These are phyloP conservation scores for Trebouxia sp. DNA, from an alignment of 139 green algal species.

Conservation along the genomic window DNA sequence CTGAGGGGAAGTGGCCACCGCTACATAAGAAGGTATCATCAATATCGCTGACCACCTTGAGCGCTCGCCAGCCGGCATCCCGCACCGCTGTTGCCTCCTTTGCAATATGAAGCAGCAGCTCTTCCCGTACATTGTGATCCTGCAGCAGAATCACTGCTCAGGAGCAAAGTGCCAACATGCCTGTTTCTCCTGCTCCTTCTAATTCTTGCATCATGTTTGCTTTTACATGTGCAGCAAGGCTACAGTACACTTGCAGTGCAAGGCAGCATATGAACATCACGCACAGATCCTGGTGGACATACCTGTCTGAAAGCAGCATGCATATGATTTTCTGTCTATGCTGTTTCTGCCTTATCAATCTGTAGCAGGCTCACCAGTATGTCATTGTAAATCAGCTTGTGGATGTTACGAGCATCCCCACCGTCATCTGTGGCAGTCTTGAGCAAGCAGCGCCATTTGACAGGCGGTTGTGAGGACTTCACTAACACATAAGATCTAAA, in stretches of 20 bases:
- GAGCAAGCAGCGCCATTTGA: too few relatives aligned
- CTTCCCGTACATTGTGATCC: slow-evolving; percentile 31
- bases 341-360: too few relatives aligned
- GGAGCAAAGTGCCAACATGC: not conserved
- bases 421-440: slow-evolving; percentile 43
- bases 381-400: slow-evolving; percentile 55
- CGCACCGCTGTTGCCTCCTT: slow-evolving; percentile 37
- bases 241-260: too few relatives aligned
- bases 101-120: slow-evolving; percentile 51
- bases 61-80: slow-evolving; percentile 27
- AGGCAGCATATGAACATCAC: not conserved
- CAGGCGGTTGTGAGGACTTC: too few relatives aligned
- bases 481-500: too few relatives aligned
- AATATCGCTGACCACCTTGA: slow-evolving; percentile 62
- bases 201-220: too few relatives aligned
- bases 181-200: not conserved
- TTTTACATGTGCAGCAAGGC: too few relatives aligned
- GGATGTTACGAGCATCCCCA: slow-evolving; percentile 53
- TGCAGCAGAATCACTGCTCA: not conserved
- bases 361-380: too few relatives aligned
- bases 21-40: slow-evolving; percentile 65
- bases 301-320: too few relatives aligned
- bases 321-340: too few relatives aligned
- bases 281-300: too few relatives aligned
- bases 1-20: slow-evolving; percentile 47